Evolutionary conservation across 192 early-diverging fungal genomes (phyloP), one percentile per base, ranked within the genome.

Genomic region (Geranomyces variabilis): DNA sequence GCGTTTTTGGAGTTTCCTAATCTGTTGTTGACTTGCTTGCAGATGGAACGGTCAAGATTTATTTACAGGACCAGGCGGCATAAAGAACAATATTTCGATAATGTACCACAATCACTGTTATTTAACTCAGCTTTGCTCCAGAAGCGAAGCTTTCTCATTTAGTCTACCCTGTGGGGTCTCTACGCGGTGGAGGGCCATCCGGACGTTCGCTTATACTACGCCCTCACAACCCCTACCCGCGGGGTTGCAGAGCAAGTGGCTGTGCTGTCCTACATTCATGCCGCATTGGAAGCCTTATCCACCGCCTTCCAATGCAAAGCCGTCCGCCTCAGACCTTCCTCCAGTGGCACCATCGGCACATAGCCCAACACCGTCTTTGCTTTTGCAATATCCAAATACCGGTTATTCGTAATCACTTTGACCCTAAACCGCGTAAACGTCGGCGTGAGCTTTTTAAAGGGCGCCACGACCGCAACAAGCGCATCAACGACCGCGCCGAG

Each of bases 311-410:
- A 84, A 65, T 71, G 77, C 45, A 49, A 59, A 0, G 71, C 79
- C n/a, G 79, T 75, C 36, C 77, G 55, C 67, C 68, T 70, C 19
- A 85, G 60, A 10, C 84, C 91, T 77, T 92, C 86, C 58, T 81
- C 81, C 44, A 87, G 69, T 0, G 75, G 56, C 0, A 89, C 75
- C 26, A 82, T 74, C 9, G 91, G 88, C 66, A 75, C 77, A 78
- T 92, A 92, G 1, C 89, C 89, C 34, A 92, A 75, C 17, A 79
- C 34, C 63, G 78, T 86, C 74, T 88, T 91, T 46, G 96, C 95
- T 81, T 95, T 96, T 46, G 75, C 77, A 71, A 94, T 94, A 77
- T 94, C 92, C 75, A 93, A 93, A 79, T 93, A 96, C 48, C 95
- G 88, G 63, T 92, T 91, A 31, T 80, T 89, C 36, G 89, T 83